Percentiles rank a stretch among this genome's conserved stretches.
Conservation (phyloP, 441 rosid genomes). For the Adansonia grandidieri region DNA sequence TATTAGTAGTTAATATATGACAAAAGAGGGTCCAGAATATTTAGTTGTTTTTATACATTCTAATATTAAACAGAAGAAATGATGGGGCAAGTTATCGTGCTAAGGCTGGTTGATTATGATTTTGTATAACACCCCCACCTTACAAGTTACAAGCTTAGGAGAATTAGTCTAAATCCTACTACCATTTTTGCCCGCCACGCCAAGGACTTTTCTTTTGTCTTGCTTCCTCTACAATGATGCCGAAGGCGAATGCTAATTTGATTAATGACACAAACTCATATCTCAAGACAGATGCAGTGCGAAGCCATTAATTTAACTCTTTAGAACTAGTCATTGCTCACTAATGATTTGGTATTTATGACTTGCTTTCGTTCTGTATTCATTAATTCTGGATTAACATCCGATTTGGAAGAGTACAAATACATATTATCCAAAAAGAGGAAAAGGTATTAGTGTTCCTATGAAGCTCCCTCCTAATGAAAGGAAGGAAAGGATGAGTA, state of each 20-base stretch:
- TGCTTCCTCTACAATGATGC: neutral
- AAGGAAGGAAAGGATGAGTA: neutral
- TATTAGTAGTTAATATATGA: neutral
- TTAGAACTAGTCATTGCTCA: neutral
- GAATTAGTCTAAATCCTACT: neutral
- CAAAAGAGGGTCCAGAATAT: slow-evolving; percentile 4
- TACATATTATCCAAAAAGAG: neutral
- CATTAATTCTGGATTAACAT: no score
- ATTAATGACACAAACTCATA: neutral
- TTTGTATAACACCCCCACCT: neutral
- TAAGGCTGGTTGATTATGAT: slow-evolving; percentile 22
- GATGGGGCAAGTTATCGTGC: slow-evolving; percentile 20
- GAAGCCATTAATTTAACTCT: neutral
- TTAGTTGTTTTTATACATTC: neutral
- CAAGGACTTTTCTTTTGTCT: neutral
- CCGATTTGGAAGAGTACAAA: no score
- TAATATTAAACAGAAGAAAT: neutral
- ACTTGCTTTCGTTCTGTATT: no score
- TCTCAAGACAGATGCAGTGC: neutral
- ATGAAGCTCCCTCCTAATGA: neutral
- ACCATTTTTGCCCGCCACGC: neutral
- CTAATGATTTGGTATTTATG: neutral
- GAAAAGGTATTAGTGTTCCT: neutral
- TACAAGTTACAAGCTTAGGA: neutral
- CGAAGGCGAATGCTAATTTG: neutral